Base-by-base conservation (phyloP, 2,329 filamentous ascomycete genomes). In the Polychaeton citri region DNA sequence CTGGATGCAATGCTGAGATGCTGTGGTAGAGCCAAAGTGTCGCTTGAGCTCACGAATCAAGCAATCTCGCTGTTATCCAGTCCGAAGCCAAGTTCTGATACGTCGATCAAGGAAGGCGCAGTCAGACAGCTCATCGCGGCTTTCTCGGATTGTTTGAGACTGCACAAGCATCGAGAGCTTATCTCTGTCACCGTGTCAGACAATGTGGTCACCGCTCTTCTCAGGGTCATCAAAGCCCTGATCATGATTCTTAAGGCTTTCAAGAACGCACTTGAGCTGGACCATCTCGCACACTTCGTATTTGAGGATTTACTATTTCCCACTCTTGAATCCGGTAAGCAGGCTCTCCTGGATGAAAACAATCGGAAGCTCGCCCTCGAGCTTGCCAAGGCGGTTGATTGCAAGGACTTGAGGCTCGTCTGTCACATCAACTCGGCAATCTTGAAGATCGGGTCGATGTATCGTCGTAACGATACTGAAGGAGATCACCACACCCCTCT, bases 401-500 rank as follows among this genome's bases (percentile, higher is more conserved):
- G 43, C 21, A 37, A 37, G 12, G 33, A 35, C 8, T 37, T 36
- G 2, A 28, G 24, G 15, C 12, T 28, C 3, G 12, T 28, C 5
- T 5, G 12, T 7, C 12, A 28, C 15, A 28, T 28, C 3, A 28
- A 28, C 7, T 3, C 12, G 5, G 24, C 4, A 45, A 49, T 33
- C 43, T 47, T 32, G 21, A 19, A 4, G 31, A 21, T n/a, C 38
- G 49, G 12, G 33, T 43, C 13, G 28, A 38, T 4, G 37, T 38
- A 7, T 32, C 18, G 10, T 4, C 13, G 30, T 17, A 12, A 17
- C 5, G 30, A 16, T 17, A 32, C 18, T 16, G 10, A 13, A 6
- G 34, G 21, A 15, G 18, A 21, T 19, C 30, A 9, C 7, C 17
- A 24, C 62, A 4, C 82, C 42, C 81, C 88, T 34, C 69, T 51